These are phyloP conservation scores for Mycena epipterygia DNA, from an alignment of 768 basidiomycete genomes.

Conservation along the genomic window DNA sequence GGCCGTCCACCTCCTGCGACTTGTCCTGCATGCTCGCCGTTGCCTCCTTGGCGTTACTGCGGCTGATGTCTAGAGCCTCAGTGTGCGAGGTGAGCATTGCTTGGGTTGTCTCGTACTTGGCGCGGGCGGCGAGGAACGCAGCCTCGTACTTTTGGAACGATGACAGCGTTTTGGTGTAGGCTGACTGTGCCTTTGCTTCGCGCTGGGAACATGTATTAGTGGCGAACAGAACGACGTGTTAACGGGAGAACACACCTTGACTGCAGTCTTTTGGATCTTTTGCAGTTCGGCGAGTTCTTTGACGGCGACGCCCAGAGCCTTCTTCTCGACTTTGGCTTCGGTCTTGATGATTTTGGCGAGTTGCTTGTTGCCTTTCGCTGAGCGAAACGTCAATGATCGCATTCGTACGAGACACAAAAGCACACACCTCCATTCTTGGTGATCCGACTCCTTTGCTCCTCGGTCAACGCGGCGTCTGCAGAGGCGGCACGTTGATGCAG, in stretches of 20 bases:
- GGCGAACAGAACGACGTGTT: neutral
- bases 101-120: constrained; percentile 67
- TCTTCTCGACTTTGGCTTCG: constrained; percentile 78
- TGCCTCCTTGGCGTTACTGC: constrained; percentile 67
- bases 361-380: constrained; percentile 71
- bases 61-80: constrained; percentile 63
- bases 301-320: constrained; percentile 70
- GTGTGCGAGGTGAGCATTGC: constrained; percentile 61
- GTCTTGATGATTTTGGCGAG: constrained; percentile 78
- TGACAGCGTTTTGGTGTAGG: constrained; percentile 66
- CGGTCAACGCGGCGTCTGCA: constrained; percentile 63
- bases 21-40: constrained; percentile 78
- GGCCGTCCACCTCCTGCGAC: constrained; percentile 77
- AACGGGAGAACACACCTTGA: constrained; percentile 58
- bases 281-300: constrained; percentile 78
- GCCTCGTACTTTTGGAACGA: constrained; percentile 76
- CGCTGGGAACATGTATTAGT: constrained; percentile 52
- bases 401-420: neutral
- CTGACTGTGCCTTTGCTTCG: constrained; percentile 69
- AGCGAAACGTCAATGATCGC: neutral
- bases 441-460: constrained; percentile 66
- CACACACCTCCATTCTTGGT: constrained; percentile 65
- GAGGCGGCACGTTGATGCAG: constrained; percentile 56
- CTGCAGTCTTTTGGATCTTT: constrained; percentile 74
- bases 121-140: constrained; percentile 71